Percentiles rank a stretch among this genome's conserved stretches.
Evolutionary conservation across 371 early-diverging fungal genomes (phyloP).

Genomic region (Catenaria anguillulae): DNA sequence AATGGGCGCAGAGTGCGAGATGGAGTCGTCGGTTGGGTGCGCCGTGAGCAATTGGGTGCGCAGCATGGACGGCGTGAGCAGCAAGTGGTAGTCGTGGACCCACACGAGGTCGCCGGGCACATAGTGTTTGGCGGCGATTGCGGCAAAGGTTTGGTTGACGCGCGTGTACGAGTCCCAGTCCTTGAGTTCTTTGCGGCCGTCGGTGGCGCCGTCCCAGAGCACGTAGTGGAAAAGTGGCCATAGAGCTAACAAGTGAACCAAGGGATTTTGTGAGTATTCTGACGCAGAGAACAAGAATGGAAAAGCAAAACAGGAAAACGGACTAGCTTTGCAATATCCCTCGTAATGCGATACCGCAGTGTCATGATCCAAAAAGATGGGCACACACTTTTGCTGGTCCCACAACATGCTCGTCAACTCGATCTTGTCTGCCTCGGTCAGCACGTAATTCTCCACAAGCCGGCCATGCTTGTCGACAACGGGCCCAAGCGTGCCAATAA

Average conservation of each 20-base stretch:
- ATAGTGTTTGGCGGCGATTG: slow-evolving; percentile 55
- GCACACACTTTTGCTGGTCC: slow-evolving; percentile 13
- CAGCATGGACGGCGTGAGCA: slow-evolving; percentile 75
- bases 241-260: too few relatives aligned
- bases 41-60: slow-evolving; percentile 18
- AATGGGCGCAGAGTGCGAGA: slow-evolving; percentile 43
- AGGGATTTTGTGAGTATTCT: too few relatives aligned
- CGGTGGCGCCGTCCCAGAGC: slow-evolving; percentile 56
- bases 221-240: slow-evolving; percentile 98
- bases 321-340: slow-evolving; percentile 31
- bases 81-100: slow-evolving; percentile 97
- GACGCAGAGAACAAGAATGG: too few relatives aligned
- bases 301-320: too few relatives aligned
- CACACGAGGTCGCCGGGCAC: slow-evolving; percentile 52
- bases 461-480: not conserved
- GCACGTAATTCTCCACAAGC: not conserved
- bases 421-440: not conserved
- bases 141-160: slow-evolving; percentile 74
- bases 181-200: slow-evolving; percentile 40
- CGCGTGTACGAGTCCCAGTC: slow-evolving; percentile 74
- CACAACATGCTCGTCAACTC: not conserved
- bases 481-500: not conserved
- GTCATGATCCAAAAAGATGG: slow-evolving; percentile 33
- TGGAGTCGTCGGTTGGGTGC: not conserved
- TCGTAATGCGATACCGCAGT: slow-evolving; percentile 31